phyloP scores from a whole-genome alignment of 768 basidiomycete species.

The Lactarius indigo region DNA sequence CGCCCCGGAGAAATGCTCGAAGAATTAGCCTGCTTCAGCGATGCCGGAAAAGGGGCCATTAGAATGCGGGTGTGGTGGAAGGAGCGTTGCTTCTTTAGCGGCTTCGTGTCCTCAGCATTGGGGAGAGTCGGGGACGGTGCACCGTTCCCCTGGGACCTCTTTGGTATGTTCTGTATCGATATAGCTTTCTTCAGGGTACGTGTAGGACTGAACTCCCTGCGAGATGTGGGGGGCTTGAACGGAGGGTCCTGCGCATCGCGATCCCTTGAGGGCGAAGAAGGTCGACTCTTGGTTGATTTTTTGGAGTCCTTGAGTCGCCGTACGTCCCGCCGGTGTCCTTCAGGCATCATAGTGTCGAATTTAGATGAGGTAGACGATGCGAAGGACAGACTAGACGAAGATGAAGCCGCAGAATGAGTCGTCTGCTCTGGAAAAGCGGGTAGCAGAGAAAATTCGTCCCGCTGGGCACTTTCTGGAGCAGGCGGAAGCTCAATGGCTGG shows the following conservation, averaged over 20 bases:
- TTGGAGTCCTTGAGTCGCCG: slow-evolving; percentile 18
- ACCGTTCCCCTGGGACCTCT: slow-evolving; percentile 30
- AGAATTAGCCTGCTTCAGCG: slow-evolving; percentile 31
- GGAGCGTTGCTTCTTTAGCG: slow-evolving; percentile 55
- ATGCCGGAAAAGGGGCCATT: slow-evolving; percentile 44
- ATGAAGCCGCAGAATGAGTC: slow-evolving; percentile 16
- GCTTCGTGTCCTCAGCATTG: slow-evolving; percentile 32
- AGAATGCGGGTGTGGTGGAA: slow-evolving; percentile 57
- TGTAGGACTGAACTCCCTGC: slow-evolving; percentile 24
- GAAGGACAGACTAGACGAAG: slow-evolving; percentile 24
- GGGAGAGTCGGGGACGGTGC: slow-evolving; percentile 30
- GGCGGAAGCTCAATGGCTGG: slow-evolving; percentile 16
- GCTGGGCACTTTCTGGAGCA: slow-evolving; percentile 13
- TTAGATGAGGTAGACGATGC: slow-evolving; percentile 22
- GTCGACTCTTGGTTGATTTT: slow-evolving; percentile 14
- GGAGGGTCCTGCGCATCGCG: slow-evolving; percentile 1
- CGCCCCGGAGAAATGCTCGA: slow-evolving; percentile 11
- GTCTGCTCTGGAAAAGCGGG: slow-evolving; percentile 15
- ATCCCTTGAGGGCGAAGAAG: slow-evolving; percentile 14
- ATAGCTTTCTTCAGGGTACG: slow-evolving; percentile 48
- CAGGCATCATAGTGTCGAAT: slow-evolving; percentile 7
- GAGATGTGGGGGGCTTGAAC: not conserved
- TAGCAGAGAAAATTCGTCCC: slow-evolving; percentile 9
- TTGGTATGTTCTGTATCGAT: slow-evolving; percentile 52
- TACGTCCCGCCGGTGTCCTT: not conserved